Conservation (phyloP, 768 basidiomycete genomes). For the Tricholomella constricta region DNA sequence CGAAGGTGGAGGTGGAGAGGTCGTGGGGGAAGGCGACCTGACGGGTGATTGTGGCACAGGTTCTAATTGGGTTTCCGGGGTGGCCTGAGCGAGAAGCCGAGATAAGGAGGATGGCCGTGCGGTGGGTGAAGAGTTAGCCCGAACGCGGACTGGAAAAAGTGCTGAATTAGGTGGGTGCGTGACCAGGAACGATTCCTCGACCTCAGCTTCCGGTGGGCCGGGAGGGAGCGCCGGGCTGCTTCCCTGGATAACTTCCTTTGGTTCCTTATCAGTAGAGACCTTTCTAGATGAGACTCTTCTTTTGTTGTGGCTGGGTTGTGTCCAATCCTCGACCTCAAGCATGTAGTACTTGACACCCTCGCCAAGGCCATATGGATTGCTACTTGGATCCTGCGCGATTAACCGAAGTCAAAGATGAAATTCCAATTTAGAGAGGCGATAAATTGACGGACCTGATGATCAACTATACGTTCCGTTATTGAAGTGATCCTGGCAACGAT, state of each 20-base stretch:
- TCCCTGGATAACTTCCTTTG: conserved; percentile 35
- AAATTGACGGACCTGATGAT: conserved; percentile 57
- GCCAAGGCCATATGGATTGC: conserved; percentile 87
- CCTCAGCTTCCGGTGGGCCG: conserved; percentile 68
- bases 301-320: conserved; percentile 69
- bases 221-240: conserved; percentile 47
- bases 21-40: conserved; percentile 34
- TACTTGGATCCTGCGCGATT: conserved; percentile 64
- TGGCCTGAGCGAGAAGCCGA: conserved; percentile 75
- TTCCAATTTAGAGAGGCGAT: background rate
- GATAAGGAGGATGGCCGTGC: conserved; percentile 81
- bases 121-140: conserved; percentile 67
- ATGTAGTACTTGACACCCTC: conserved; percentile 92
- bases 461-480: conserved; percentile 83
- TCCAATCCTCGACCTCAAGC: conserved; percentile 94
- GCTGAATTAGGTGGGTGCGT: conserved; percentile 69
- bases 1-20: conserved; percentile 38
- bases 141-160: conserved; percentile 61
- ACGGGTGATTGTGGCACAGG: conserved; percentile 27
- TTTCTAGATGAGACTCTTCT: conserved; percentile 58
- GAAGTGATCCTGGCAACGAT: conserved; percentile 91
- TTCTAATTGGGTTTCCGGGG: conserved; percentile 38
- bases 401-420: conserved; percentile 5
- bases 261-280: conserved; percentile 41
- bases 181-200: conserved; percentile 70